Percentiles rank a stretch among this genome's conserved stretches.
Conservation (phyloP, 208 protist species). For the Leishmania lainsoni region DNA sequence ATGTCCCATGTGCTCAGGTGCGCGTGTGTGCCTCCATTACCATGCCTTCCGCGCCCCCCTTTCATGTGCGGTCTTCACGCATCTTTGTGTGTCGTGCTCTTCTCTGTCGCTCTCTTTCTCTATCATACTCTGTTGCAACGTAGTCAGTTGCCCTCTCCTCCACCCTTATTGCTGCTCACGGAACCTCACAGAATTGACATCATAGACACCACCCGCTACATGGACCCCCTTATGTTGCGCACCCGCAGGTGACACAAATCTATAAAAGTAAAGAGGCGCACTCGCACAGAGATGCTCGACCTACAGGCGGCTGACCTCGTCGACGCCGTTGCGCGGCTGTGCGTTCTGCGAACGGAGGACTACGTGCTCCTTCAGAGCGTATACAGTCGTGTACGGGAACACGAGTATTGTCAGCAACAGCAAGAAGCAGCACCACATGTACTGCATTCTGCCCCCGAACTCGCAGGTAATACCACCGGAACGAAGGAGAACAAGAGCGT, state of each 20-base stretch:
- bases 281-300: constrained; percentile 38
- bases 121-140: not conserved
- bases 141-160: not conserved
- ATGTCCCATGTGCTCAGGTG: not conserved
- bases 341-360: constrained; percentile 57
- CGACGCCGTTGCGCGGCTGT: constrained; percentile 44
- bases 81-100: not conserved
- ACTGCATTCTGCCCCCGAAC: not conserved
- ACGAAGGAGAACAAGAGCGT: not conserved
- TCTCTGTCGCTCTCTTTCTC: not conserved
- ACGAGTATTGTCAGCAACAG: not conserved
- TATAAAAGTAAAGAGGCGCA: not conserved
- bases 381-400: constrained; percentile 4
- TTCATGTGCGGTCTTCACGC: not conserved
- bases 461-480: not conserved
- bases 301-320: constrained; percentile 30
- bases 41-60: not conserved
- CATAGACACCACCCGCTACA: not conserved
- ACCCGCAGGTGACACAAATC: not conserved
- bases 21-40: not conserved
- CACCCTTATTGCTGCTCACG: not conserved
- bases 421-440: not conserved
- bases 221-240: not conserved
- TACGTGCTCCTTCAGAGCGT: constrained; percentile 42
- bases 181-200: not conserved